These are phyloP conservation scores for Fulvia fulva DNA, from an alignment of 2,329 filamentous ascomycete species.

Conservation along the genomic window DNA sequence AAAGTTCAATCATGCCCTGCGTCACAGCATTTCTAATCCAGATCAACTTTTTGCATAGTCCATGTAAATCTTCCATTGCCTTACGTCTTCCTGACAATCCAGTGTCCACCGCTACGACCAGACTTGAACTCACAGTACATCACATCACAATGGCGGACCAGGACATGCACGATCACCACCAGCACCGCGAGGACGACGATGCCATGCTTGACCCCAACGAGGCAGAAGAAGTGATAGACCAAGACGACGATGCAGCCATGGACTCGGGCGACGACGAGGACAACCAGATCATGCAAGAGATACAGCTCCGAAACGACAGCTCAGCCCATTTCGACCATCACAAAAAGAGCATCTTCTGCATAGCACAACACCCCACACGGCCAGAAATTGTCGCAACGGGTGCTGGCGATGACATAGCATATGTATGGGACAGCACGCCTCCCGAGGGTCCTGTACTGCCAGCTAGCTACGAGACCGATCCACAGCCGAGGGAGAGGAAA, in stretches of 20 bases:
- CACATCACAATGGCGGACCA: constrained; percentile 19
- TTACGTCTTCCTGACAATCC: background rate
- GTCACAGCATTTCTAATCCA: background rate
- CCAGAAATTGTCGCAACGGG: constrained; percentile 80
- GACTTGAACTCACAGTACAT: background rate
- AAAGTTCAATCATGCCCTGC: background rate
- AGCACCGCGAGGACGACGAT: constrained; percentile 56
- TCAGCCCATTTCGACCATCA: constrained; percentile 87
- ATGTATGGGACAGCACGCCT: constrained; percentile 74
- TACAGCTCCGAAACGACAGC: constrained; percentile 85
- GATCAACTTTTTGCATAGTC: background rate
- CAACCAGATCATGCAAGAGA: constrained; percentile 59
- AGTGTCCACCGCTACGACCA: background rate
- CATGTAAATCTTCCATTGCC: background rate
- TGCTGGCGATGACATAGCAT: constrained; percentile 80
- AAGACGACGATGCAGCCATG: constrained; percentile 72
- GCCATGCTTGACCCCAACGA: constrained; percentile 75
- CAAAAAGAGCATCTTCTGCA: constrained; percentile 88
- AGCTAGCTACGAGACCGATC: constrained; percentile 66
- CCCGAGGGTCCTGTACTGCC: constrained; percentile 64
- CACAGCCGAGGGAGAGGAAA: constrained; percentile 53
- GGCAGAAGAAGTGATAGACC: constrained; percentile 65
- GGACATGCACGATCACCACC: constrained; percentile 39
- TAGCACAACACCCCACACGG: constrained; percentile 83
- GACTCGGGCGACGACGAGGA: constrained; percentile 64